Base-by-base conservation (phyloP, 257 asterid genomes). In the Scutellaria galericulata region DNA sequence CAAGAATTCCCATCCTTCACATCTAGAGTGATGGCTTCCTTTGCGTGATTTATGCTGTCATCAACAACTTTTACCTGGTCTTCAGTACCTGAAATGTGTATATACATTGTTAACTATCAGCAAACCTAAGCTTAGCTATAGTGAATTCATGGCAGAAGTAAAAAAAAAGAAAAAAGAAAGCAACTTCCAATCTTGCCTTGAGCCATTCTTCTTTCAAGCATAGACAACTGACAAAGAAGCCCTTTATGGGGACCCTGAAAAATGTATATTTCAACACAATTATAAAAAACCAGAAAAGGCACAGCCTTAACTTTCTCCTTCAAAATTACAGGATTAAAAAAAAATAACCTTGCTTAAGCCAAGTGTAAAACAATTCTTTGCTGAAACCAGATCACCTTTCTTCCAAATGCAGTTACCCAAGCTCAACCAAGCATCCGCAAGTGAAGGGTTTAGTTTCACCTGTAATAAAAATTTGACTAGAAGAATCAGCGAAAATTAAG, bases 331-430 rank as follows among this genome's bases (percentile, higher is more conserved):
- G 51, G 73, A 72, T 65, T 66, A 51, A 69, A 48, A 54, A 54
- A 76, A 41, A 77, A 9, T 22, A 64, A 94, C 97, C 97, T 94
- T 94, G 83, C 90, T 87, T 74, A 94, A 72, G 57, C 97, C 99
- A 79, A 89, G 88, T 63, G 82, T 88, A 56, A 83, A 82, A 79
- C 97, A 91, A 80, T 91, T 91, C 84, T 89, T 94, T 5, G 97
- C 96, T 6, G 93, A 83, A 45, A 83, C 75, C 59, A 91, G 80
- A 81, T 94, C 96, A 14, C 96, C 95, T 78, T 94, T 94, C 92
- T 91, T 94, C 98, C 98, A 94, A 71, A 94, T 89, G 89, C 96
- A 89, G 81, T 88, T 88, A 27, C 97, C 96, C 79, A 94, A 84
- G 83, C 96, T 83, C 74, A 88, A 83, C 96, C 97, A 93, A 75